These are phyloP conservation scores for Kuraishia borneana DNA, from an alignment of 805 yeast genomes.

Conservation along the genomic window DNA sequence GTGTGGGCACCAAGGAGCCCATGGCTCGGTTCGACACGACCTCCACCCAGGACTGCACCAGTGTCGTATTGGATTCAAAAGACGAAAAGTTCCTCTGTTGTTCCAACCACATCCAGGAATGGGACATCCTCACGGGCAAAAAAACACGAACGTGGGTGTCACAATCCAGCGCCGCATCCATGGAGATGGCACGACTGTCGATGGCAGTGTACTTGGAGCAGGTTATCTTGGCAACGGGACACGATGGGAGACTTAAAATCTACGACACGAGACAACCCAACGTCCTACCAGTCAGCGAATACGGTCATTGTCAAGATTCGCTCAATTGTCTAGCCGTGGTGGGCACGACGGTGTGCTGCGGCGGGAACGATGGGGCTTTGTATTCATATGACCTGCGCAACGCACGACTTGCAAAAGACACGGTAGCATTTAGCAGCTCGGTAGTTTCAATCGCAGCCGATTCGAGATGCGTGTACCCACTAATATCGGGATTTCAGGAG, in stretches of 20 bases:
- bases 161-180: too few species aligned
- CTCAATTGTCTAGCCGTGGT: background rate
- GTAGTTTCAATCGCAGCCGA: background rate
- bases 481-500: background rate
- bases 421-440: background rate
- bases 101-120: background rate
- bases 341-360: background rate
- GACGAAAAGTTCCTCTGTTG: background rate
- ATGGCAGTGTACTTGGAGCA: background rate
- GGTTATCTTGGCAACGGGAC: background rate
- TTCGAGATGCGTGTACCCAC: background rate
- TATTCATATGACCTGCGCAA: constrained; percentile 1
- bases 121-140: background rate
- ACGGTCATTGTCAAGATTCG: background rate
- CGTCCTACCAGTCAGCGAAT: background rate
- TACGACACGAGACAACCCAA: background rate
- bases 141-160: too few species aligned
- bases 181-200: too few species aligned
- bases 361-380: constrained; percentile 2
- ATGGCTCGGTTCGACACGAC: background rate
- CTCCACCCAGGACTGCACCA: background rate
- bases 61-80: background rate
- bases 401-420: background rate
- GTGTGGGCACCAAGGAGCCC: background rate
- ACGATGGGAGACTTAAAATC: background rate